Evolutionary conservation across 2,329 filamentous ascomycete genomes (phyloP).

Genomic region (Ceratocystis ficicola): DNA sequence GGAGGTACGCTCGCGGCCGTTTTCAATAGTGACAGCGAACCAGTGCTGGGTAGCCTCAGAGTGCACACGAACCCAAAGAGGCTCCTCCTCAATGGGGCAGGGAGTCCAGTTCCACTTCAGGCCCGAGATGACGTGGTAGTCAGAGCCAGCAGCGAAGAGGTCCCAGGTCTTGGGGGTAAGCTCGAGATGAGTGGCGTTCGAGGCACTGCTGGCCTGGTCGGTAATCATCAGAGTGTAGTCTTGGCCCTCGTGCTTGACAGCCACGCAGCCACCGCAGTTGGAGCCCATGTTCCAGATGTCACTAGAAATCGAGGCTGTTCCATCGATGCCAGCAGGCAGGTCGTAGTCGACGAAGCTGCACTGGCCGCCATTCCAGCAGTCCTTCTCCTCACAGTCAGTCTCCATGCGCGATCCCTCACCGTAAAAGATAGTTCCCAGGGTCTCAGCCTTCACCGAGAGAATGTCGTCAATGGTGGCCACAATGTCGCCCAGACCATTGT

Average conservation of each 20-base stretch:
- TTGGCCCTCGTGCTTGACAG: slow-evolving; percentile 20
- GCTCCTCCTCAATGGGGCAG: slow-evolving; percentile 21
- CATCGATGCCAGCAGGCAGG: slow-evolving; percentile 15
- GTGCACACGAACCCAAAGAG: slow-evolving; percentile 23
- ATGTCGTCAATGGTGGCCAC: slow-evolving; percentile 8
- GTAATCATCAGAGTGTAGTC: slow-evolving; percentile 20
- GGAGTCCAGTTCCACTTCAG: slow-evolving; percentile 19
- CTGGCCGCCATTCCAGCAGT: slow-evolving; percentile 7
- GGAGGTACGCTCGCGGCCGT: slow-evolving; percentile 23
- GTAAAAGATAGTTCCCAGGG: slow-evolving; percentile 16
- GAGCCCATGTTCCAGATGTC: slow-evolving; percentile 22
- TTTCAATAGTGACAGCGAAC: slow-evolving; percentile 24
- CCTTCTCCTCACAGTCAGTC: slow-evolving; percentile 12
- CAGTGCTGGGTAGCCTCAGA: slow-evolving; percentile 23
- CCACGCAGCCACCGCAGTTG: slow-evolving; percentile 20
- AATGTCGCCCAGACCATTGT: not conserved
- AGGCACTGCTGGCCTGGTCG: slow-evolving; percentile 12
- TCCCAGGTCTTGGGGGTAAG: slow-evolving; percentile 20
- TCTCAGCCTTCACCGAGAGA: not conserved
- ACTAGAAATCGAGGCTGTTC: slow-evolving; percentile 13
- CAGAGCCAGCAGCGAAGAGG: slow-evolving; percentile 13
- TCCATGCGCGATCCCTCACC: slow-evolving; percentile 18
- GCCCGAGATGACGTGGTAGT: not conserved
- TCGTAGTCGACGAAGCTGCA: slow-evolving; percentile 20
- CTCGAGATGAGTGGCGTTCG: slow-evolving; percentile 22